Evolutionary conservation across 257 asterid genomes (phyloP).

Genomic region (Gardenia jasminoides): DNA sequence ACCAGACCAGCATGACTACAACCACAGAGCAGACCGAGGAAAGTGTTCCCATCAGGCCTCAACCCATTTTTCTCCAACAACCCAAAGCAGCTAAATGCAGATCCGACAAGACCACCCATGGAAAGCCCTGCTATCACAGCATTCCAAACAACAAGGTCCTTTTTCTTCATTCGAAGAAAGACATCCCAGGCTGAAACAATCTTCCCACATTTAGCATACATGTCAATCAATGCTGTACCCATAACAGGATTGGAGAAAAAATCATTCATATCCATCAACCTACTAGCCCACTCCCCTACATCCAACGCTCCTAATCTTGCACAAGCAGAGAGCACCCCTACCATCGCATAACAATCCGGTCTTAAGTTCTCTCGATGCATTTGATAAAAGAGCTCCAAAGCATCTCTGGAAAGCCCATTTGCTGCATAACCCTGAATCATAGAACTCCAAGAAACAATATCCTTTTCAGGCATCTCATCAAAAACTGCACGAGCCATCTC

Average conservation of each 20-base stretch:
- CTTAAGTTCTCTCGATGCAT: constrained; percentile 27
- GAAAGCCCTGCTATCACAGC: constrained; percentile 43
- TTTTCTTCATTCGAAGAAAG: constrained; percentile 32
- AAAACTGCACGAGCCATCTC: constrained; percentile 38
- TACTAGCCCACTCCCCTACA: constrained; percentile 44
- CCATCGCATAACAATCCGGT: constrained; percentile 44
- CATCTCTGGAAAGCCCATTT: constrained; percentile 43
- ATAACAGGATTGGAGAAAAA: constrained; percentile 37
- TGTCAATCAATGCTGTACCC: constrained; percentile 47
- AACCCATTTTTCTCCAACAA: constrained; percentile 35
- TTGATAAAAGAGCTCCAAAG: constrained; percentile 34
- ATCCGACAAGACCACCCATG: constrained; percentile 41
- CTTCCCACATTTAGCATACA: constrained; percentile 46
- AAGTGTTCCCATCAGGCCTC: constrained; percentile 44
- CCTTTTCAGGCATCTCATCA: constrained; percentile 43
- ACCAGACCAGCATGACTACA: constrained; percentile 55
- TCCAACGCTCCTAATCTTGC: constrained; percentile 45
- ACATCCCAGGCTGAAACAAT: constrained; percentile 38
- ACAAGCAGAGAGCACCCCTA: constrained; percentile 56
- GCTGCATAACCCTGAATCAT: constrained; percentile 49
- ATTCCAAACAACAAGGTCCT: constrained; percentile 45
- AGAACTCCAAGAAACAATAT: constrained; percentile 49
- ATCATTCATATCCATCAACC: constrained; percentile 31
- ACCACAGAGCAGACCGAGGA: constrained; percentile 46
- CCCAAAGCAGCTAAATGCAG: constrained; percentile 43